These are phyloP conservation scores for Solanum hybrid DNA, from an alignment of 305 asterid species.

Conservation along the genomic window DNA sequence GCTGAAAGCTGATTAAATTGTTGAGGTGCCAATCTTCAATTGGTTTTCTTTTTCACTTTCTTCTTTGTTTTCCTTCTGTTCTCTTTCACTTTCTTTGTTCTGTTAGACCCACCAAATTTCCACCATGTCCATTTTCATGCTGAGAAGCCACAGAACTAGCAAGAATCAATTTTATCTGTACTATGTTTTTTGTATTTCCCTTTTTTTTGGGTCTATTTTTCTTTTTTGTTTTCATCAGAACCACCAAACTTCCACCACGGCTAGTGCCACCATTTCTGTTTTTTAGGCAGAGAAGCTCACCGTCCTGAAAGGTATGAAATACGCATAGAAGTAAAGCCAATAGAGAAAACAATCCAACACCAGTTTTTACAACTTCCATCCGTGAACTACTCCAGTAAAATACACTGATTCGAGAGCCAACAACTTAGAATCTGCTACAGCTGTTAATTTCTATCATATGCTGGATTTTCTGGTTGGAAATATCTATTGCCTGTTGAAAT, in stretches of 20 bases:
- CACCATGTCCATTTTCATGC: background rate
- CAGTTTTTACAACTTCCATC: background rate
- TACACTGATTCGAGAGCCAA: background rate
- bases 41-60: background rate
- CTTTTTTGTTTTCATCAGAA: background rate
- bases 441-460: background rate
- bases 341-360: background rate
- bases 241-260: background rate
- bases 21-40: background rate
- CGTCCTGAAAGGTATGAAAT: background rate
- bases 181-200: background rate
- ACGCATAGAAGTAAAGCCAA: background rate
- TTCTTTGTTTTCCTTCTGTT: background rate
- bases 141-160: background rate
- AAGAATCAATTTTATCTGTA: background rate
- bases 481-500: background rate
- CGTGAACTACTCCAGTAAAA: background rate
- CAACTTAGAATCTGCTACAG: background rate
- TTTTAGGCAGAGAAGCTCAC: background rate
- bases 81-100: background rate
- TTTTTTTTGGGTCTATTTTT: background rate
- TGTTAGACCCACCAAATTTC: background rate
- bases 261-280: background rate
- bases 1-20: background rate
- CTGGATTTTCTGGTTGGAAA: background rate